Evolutionary conservation across 2,329 filamentous ascomycete genomes (phyloP).

Genomic region (Xylaria sp.): DNA sequence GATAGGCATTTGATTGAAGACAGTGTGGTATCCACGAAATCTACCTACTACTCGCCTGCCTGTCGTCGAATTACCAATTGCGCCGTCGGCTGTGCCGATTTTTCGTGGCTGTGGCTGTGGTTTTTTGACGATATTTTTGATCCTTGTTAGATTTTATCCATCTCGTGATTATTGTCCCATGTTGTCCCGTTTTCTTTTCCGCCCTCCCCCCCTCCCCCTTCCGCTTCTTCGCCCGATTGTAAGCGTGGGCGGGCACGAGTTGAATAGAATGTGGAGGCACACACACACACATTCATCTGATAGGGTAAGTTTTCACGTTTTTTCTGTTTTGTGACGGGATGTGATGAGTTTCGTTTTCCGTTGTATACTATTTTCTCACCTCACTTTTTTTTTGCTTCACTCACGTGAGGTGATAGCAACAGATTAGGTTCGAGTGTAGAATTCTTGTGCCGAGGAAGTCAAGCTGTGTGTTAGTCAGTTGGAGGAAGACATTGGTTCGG

Average conservation of each 20-base stretch:
- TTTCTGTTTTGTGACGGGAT: background rate
- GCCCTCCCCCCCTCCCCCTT: too few species aligned
- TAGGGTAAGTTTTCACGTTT: background rate
- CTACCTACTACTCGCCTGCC: background rate
- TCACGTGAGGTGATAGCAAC: background rate
- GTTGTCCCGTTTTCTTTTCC: background rate
- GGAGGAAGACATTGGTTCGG: background rate
- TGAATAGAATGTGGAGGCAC: too few species aligned
- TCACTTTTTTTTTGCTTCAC: background rate
- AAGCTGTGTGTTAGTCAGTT: too few species aligned
- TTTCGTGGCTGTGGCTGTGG: background rate
- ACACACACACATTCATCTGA: too few species aligned
- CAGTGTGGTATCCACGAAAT: background rate
- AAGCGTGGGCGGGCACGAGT: background rate
- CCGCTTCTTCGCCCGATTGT: background rate
- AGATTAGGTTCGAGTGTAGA: background rate
- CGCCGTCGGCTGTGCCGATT: background rate
- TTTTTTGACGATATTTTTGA: background rate
- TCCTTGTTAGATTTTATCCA: background rate
- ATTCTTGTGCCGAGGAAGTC: background rate
- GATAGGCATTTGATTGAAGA: background rate
- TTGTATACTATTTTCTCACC: constrained; percentile 1
- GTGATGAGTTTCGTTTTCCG: background rate
- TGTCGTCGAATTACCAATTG: background rate
- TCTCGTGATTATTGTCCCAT: background rate